A percentile compares a stretch with the other conserved stretches of the same genome.
Conservation (phyloP, 192 early-diverging fungal genomes). For the Dimargaris cristalligena region DNA sequence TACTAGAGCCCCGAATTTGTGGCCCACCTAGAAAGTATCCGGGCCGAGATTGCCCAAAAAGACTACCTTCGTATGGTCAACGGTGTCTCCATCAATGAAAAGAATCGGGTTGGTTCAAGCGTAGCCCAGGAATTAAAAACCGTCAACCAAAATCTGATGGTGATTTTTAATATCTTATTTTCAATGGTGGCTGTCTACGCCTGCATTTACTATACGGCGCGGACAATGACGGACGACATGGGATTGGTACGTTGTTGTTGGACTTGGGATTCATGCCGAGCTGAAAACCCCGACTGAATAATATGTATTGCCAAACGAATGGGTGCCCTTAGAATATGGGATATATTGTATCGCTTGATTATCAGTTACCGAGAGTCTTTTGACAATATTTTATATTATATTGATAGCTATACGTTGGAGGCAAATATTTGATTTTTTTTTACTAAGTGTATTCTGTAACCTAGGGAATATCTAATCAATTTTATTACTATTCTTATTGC, state of each 20-base stretch:
- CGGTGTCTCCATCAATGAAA: background rate
- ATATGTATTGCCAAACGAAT: no score
- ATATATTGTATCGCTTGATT: background rate
- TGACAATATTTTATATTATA: no score
- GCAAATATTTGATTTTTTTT: no score
- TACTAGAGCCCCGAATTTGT: background rate
- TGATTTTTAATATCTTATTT: slow-evolving; percentile 1
- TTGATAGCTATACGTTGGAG: no score
- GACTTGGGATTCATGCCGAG: background rate
- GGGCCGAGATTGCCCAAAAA: background rate
- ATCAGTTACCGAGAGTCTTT: no score
- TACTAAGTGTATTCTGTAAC: no score
- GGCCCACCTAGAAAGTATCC: background rate
- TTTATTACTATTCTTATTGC: background rate
- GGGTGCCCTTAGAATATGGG: no score
- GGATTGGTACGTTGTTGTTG: background rate
- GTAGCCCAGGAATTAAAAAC: background rate
- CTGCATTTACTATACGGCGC: background rate
- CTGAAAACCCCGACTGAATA: no score
- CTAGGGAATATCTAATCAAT: background rate
- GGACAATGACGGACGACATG: background rate
- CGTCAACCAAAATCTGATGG: background rate
- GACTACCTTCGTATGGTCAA: slow-evolving; percentile 6
- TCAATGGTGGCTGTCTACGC: slow-evolving; percentile 1
- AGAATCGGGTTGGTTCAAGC: background rate